phyloP scores from a whole-genome alignment of 2,329 filamentous ascomycete genomes.

The Thelonectria rubi region DNA sequence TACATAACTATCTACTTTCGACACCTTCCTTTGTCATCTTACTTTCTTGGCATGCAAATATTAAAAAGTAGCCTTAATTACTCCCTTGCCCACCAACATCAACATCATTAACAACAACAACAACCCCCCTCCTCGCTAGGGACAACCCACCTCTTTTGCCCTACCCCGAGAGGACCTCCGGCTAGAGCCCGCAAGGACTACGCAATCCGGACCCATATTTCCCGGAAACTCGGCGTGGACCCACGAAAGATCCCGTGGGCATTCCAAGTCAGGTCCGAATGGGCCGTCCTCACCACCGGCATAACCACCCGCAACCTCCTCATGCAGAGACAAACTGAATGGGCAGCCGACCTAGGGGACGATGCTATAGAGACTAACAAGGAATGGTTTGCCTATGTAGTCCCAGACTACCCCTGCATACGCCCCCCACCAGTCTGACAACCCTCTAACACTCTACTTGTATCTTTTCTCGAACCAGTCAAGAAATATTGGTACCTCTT shows the following conservation, averaged over 20 bases:
- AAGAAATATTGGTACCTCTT: conserved; percentile 26
- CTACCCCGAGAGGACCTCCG: conserved; percentile 23
- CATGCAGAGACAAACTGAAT: no score
- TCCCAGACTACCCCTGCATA: no score
- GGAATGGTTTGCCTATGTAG: no score
- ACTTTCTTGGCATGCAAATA: no score
- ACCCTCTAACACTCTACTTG: conserved; percentile 29
- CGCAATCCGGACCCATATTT: conserved; percentile 14
- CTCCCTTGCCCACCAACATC: no score
- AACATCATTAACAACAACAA: conserved; percentile 21
- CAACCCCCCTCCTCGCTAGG: conserved; percentile 17
- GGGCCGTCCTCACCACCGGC: conserved; percentile 3
- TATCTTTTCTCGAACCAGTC: conserved; percentile 26
- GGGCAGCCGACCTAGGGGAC: no score
- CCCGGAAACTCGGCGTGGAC: conserved; percentile 18
- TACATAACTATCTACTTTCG: no score
- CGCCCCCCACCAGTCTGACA: no score
- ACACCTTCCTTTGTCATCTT: no score
- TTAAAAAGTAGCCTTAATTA: no score
- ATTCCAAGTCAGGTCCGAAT: conserved; percentile 16
- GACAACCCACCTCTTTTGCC: conserved; percentile 22
- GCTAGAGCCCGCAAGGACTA: conserved; percentile 25
- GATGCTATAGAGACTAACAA: no score
- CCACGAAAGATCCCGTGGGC: conserved; percentile 8
- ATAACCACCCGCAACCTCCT: background rate